Evolutionary conservation across 805 yeast species (phyloP).

Genomic region (Yarrowia yakushimensis): DNA sequence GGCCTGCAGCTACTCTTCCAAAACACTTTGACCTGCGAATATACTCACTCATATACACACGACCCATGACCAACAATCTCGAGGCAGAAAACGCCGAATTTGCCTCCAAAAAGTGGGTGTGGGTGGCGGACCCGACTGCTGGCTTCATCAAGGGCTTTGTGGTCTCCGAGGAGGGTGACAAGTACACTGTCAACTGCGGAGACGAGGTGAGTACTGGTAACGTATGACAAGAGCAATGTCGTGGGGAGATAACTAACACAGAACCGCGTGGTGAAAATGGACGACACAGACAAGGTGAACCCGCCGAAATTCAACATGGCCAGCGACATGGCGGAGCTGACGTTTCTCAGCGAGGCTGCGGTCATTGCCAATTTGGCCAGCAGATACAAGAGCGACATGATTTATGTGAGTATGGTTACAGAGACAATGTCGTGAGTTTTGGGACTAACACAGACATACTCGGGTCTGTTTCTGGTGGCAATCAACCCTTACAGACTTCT

Average conservation of each 20-base stretch:
- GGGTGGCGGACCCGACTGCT: conserved; percentile 63
- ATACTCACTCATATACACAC: background rate
- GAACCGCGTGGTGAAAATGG: conserved; percentile 44
- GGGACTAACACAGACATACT: conserved; percentile 74
- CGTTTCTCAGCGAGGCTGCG: conserved; percentile 91
- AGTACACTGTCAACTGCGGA: conserved; percentile 42
- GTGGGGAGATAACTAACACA: conserved; percentile 12
- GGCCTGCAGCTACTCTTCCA: background rate
- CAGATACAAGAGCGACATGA: conserved; percentile 72
- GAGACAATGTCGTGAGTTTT: too few species aligned
- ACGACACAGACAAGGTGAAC: conserved; percentile 62
- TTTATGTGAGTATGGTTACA: conserved; percentile 41
- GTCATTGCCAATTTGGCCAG: conserved; percentile 80
- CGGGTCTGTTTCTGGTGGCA: conserved; percentile 93
- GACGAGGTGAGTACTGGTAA: conserved; percentile 36
- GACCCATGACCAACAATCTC: conserved; percentile 20
- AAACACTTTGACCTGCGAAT: background rate
- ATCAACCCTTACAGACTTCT: conserved; percentile 83
- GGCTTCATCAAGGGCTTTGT: conserved; percentile 63
- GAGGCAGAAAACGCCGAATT: conserved; percentile 33
- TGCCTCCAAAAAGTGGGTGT: conserved; percentile 57
- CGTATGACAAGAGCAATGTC: background rate
- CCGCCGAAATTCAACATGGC: conserved; percentile 89
- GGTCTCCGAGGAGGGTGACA: conserved; percentile 42
- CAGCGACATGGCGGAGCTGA: conserved; percentile 92